phyloP scores from a whole-genome alignment of 2,329 filamentous ascomycete species.

The Sarocladium kiliense region DNA sequence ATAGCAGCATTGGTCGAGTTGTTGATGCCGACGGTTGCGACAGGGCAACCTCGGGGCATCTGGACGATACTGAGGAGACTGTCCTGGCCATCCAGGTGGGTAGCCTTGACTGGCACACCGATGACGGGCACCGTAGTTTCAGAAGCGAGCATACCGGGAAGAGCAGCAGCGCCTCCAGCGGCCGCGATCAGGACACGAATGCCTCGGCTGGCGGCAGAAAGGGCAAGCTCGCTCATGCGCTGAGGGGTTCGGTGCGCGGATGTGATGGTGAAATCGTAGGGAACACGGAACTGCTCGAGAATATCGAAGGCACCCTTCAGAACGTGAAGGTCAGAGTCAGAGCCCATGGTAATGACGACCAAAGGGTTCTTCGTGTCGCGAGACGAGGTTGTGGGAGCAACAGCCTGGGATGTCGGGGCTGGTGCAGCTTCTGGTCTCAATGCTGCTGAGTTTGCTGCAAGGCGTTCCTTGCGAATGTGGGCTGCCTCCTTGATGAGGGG shows the following conservation, averaged over 20 bases:
- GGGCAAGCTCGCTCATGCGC: constrained; percentile 64
- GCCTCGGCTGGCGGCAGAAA: constrained; percentile 56
- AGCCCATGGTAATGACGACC: constrained; percentile 79
- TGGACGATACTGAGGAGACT: constrained; percentile 69
- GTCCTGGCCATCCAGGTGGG: constrained; percentile 66
- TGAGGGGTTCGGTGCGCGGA: constrained; percentile 73
- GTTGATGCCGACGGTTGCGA: constrained; percentile 73
- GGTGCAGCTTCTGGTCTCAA: constrained; percentile 25
- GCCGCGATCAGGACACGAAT: constrained; percentile 72
- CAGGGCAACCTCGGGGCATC: constrained; percentile 70
- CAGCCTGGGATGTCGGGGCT: constrained; percentile 10
- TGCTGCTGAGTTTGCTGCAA: constrained; percentile 33
- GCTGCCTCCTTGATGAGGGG: constrained; percentile 65
- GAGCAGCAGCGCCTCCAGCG: constrained; percentile 67
- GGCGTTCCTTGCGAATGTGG: constrained; percentile 49
- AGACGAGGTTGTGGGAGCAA: constrained; percentile 14
- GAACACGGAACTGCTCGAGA: constrained; percentile 64
- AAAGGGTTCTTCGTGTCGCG: constrained; percentile 41
- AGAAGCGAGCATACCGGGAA: constrained; percentile 71
- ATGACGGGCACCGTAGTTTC: constrained; percentile 70
- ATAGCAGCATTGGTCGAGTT: constrained; percentile 74
- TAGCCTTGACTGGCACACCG: constrained; percentile 71
- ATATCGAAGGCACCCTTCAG: constrained; percentile 62
- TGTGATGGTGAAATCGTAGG: constrained; percentile 69
- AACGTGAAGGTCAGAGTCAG: constrained; percentile 68